Evolutionary conservation across 495 filamentous ascomycete genomes (phyloP), one percentile per base, ranked within the genome.

Genomic region (Aspergillus panamensis): DNA sequence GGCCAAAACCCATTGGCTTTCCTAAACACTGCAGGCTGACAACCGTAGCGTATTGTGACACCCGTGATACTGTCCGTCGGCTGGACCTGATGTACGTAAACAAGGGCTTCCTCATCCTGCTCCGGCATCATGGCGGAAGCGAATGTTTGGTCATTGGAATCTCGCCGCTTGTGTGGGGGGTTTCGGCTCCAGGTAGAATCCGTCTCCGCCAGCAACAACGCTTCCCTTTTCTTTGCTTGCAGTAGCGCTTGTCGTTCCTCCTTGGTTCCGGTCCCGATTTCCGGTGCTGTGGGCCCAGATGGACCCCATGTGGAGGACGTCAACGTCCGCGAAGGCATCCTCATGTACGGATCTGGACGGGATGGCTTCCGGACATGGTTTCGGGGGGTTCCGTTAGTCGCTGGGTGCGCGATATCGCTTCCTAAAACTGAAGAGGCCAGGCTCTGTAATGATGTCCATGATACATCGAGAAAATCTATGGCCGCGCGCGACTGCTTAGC

Each of bases 1-100:
- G 90, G 89, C 94, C 94, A 97, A 62, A 98, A 82, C 16, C 93
- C 84, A 66, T 98, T 98, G 25, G 90, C 88, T 67, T 91, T 92
- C 21, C 88, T 76, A 56, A 98, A 88, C 0, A 89, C 78, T 29
- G 88, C 84, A 45, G 88, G 80, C 57, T 87, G 83, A 64, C 91
- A 96, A 60, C 88, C 88, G 71, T 94, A 98, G 59, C 84, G 88
- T 43, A 98, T 90, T 25, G 90, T 88, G 17, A 98, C 86, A 3
- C 94, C 92, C 1, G 90, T 90, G 56, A 96, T 84, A 12, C 90
- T 96, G 66, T 97, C 95, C 31, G 80, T 80, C 5, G 86, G 79
- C 56, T 84, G 83, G 3, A 98, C 92, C 57, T 86, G 86, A 71
- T 98, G 94, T 20, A 98, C 77, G 70, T 98, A 98, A 13, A 91